These are phyloP conservation scores for Alternaria solani DNA, from an alignment of 2,329 filamentous ascomycete species.

Conservation along the genomic window DNA sequence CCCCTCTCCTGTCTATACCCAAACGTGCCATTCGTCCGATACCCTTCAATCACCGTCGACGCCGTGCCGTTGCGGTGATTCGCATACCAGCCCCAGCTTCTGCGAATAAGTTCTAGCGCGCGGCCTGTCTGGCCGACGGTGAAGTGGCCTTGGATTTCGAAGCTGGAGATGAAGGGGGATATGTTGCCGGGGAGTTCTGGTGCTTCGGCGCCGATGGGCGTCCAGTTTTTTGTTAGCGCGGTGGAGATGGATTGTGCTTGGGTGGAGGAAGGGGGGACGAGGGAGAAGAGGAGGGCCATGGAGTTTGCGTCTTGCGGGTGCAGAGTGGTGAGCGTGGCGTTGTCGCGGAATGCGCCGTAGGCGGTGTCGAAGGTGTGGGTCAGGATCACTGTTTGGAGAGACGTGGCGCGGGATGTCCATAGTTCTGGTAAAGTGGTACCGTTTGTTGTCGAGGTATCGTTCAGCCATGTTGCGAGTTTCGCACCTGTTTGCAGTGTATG, in stretches of 20 bases:
- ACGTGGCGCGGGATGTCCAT: conserved; percentile 2
- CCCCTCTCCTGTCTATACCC: conserved; percentile 45
- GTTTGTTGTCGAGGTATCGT: background rate
- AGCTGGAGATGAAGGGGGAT: conserved; percentile 47
- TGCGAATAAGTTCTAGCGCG: conserved; percentile 41
- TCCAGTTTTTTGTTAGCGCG: conserved; percentile 35
- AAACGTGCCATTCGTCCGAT: conserved; percentile 49
- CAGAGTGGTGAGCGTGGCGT: conserved; percentile 24
- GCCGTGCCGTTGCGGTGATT: conserved; percentile 47
- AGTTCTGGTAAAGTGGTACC: background rate
- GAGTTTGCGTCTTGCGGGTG: conserved; percentile 36
- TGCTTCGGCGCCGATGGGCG: conserved; percentile 39
- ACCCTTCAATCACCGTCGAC: conserved; percentile 49
- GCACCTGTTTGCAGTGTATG: conserved; percentile 37
- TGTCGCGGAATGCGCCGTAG: conserved; percentile 25
- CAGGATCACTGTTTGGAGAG: conserved; percentile 8
- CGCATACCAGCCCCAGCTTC: conserved; percentile 43
- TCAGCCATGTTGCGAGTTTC: conserved; percentile 22
- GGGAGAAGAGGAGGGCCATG: conserved; percentile 32
- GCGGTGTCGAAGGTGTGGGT: conserved; percentile 18
- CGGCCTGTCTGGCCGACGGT: conserved; percentile 24
- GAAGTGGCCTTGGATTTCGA: conserved; percentile 49
- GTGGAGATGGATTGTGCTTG: conserved; percentile 21
- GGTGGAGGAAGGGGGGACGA: conserved; percentile 21
- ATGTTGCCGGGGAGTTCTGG: conserved; percentile 50